Evolutionary conservation across 176 grass and related monocot species (phyloP), one percentile per base, ranked within the genome.

Genomic region (Poa annua): DNA sequence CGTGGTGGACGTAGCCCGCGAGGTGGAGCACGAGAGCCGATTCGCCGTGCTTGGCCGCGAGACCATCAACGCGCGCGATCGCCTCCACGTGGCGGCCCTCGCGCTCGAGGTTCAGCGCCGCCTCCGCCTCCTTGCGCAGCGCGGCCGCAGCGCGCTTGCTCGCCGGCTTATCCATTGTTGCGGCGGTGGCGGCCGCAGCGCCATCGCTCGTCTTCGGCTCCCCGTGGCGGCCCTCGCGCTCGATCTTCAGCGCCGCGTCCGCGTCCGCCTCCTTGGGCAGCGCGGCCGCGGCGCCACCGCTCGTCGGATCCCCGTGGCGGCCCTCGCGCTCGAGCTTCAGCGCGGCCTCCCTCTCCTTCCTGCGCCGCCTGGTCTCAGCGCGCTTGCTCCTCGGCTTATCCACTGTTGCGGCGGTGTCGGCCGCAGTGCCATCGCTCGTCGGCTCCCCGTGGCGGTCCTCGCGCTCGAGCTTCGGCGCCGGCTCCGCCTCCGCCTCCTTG

Each of bases 11-110:
- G 67, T 11, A 1, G 38, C 39, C 67, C 10, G 39, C 67, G 11
- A 71, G 67, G 67, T 71, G 15, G 67, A 71, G 67, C 38, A 71
- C 24, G 59, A 62, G 59, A 6, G 59, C 24, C 59, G 59, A 62
- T 14, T 5, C 59, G 11, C 13, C 5, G 59, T 62, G 59, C 11
- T 5, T 62, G 38, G 34, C 17, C 39, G 8, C 6, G 67, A 44
- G 67, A n/a, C 7, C 39, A 10, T 45, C 11, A 2, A 2, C 67
- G 19, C 20, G 4, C 67, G 3, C 20, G 34, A 42, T n/a, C 20
- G 38, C 67, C 20, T 71, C 39, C 10, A 3, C 11, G 67, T 62
- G 24, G 24, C 12, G 24, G 59, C 59, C 35, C 1, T 21, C 1
- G 22, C 4, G 7, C 13, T 29, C 45, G 47, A 50, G 45, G 24